These are phyloP conservation scores for Diaporthe destruens DNA, from an alignment of 2,329 filamentous ascomycete genomes.

Conservation along the genomic window DNA sequence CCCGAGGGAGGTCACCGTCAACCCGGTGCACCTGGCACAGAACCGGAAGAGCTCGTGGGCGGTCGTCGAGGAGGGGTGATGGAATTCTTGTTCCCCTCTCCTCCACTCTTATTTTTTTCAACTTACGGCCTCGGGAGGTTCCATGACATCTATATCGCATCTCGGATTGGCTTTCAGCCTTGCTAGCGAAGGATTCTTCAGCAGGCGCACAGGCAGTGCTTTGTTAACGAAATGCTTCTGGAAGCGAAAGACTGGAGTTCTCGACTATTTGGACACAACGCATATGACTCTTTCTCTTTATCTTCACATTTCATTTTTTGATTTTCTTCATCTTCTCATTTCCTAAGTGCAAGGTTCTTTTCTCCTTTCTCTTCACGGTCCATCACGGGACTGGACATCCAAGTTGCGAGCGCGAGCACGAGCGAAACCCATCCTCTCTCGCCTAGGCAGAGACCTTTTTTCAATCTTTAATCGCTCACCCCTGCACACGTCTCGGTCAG, in stretches of 20 bases:
- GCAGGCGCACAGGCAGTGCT: conserved; percentile 13
- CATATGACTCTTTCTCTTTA: conserved; percentile 11
- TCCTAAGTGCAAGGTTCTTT: conserved; percentile 2
- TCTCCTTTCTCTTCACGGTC: background rate
- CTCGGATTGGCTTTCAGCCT: background rate
- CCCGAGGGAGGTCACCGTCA: conserved; percentile 48
- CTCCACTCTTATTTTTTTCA: conserved; percentile 28
- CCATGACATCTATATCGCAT: background rate
- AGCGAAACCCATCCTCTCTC: background rate
- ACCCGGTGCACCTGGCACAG: conserved; percentile 50
- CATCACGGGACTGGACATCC: background rate
- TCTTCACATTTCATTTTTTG: background rate
- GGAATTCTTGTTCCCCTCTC: background rate
- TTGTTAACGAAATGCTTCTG: conserved; percentile 31
- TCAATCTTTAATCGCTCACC: conserved; percentile 5
- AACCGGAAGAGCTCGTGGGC: conserved; percentile 67
- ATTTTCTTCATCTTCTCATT: background rate
- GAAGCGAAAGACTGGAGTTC: conserved; percentile 26
- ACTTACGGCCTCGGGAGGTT: background rate
- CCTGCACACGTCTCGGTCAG: background rate
- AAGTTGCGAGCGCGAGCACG: background rate
- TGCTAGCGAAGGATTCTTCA: conserved; percentile 12
- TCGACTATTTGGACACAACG: conserved; percentile 39
- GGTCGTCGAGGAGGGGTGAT: conserved; percentile 61
- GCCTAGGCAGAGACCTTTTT: background rate